Base-by-base conservation (phyloP, 164 flowering plant species). In the Aristolochia fimbriata region DNA sequence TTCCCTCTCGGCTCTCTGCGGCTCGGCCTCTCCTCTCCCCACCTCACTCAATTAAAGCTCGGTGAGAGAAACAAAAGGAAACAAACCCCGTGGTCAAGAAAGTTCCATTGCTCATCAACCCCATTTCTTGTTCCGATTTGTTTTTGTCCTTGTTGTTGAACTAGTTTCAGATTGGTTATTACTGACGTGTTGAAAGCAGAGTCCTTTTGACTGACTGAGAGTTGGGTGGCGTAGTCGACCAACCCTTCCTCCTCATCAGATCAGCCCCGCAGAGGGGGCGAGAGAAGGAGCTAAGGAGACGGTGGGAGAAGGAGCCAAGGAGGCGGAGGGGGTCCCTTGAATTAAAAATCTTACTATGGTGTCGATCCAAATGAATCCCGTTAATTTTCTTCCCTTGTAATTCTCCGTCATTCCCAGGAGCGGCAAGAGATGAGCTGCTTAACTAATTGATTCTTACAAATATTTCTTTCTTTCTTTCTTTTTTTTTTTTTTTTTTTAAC, bases 211-310 rank as follows among this genome's bases (percentile, higher is more conserved):
- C 72, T 70, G 76, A 72, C 77, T 52, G 65, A 48, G 70, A 43
- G 73, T 66, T 68, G 67, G 77, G 71, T 68, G 71, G 68, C 21
- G 70, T 33, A 24, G 83, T 51, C 80, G 65, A 79, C 83, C 83
- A 76, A 81, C 77, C 81, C 67, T 60, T 73, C 74, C 47, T 43
- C 45, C 47, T 43, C 45, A 30, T 37, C 43, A 37, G 43, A 37
- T 37, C 43, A 37, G 43, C 43, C 12, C 9, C 43, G 43, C 9
- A 10, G 43, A 20, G 19, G 19, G 19, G 16, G 0, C 1, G 52
- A 49, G 52, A 49, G 8, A 49, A n/a, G n/a, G n/a, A n/a, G n/a
- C n/a, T n/a, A n/a, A n/a, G n/a, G n/a, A n/a, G n/a, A n/a, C n/a
- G n/a, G n/a, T n/a, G n/a, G n/a, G n/a, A n/a, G n/a, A n/a, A n/a